Percentiles rank a stretch among this genome's conserved stretches.
These are phyloP conservation scores for Penicillium paneum DNA, from an alignment of 2,329 filamentous ascomycete species.

Conservation along the genomic window DNA sequence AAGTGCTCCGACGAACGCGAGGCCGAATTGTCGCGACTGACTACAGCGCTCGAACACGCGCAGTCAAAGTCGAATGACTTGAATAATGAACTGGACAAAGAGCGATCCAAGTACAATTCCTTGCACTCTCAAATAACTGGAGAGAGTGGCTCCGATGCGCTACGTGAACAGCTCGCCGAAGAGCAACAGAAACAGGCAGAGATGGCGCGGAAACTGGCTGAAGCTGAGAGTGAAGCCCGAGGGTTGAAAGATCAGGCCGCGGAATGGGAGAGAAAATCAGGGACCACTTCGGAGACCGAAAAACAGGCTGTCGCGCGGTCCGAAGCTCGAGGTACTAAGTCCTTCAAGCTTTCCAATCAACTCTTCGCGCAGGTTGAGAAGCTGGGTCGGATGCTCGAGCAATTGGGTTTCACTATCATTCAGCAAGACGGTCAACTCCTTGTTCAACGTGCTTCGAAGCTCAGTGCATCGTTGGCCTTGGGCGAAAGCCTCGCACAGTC, in stretches of 20 bases:
- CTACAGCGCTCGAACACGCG: slow-evolving; percentile 52
- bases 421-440: slow-evolving; percentile 70
- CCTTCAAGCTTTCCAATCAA: slow-evolving; percentile 79
- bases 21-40: slow-evolving; percentile 50
- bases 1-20: slow-evolving; percentile 55
- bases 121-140: slow-evolving; percentile 72
- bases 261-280: slow-evolving; percentile 61
- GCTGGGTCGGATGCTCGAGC: slow-evolving; percentile 76
- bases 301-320: slow-evolving; percentile 52
- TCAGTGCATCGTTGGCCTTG: slow-evolving; percentile 39
- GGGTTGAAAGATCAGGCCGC: slow-evolving; percentile 73
- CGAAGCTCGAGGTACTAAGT: slow-evolving; percentile 66
- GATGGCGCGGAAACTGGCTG: slow-evolving; percentile 68
- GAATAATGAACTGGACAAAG: slow-evolving; percentile 57
- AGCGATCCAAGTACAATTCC: slow-evolving; percentile 65
- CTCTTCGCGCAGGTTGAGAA: slow-evolving; percentile 82
- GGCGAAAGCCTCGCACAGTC: slow-evolving; percentile 38
- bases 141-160: slow-evolving; percentile 75
- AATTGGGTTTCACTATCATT: slow-evolving; percentile 77
- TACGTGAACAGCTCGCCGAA: slow-evolving; percentile 71
- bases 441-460: slow-evolving; percentile 67
- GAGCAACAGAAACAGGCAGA: slow-evolving; percentile 68
- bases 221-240: slow-evolving; percentile 71
- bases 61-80: slow-evolving; percentile 48
- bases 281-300: slow-evolving; percentile 31